A percentile compares a stretch with the other conserved stretches of the same genome.
These are phyloP conservation scores for Irpex lacteus DNA, from an alignment of 1,284 basidiomycete genomes.

Conservation along the genomic window DNA sequence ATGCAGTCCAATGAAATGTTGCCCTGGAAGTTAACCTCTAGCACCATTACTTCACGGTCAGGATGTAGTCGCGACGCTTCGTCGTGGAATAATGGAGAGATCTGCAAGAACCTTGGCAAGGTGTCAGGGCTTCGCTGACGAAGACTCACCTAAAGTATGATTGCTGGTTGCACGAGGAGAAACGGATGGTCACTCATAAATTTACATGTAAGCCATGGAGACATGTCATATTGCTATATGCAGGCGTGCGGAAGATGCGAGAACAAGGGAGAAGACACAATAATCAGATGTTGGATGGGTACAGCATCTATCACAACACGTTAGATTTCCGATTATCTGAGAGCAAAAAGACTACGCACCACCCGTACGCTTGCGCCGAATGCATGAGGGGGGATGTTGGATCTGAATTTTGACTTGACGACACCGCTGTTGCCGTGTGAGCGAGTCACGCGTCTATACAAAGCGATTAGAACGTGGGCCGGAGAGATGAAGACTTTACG, in stretches of 20 bases:
- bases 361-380: slow-evolving; percentile 96
- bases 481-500: slow-evolving; percentile 23
- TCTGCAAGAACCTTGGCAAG: background rate
- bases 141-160: background rate
- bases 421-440: slow-evolving; percentile 95
- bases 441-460: slow-evolving; percentile 79
- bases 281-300: slow-evolving; percentile 50
- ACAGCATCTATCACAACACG: slow-evolving; percentile 41
- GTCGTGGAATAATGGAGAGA: background rate
- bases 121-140: background rate
- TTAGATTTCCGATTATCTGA: background rate
- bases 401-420: slow-evolving; percentile 96
- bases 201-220: slow-evolving; percentile 22
- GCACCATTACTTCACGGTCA: background rate
- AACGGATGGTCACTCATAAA: background rate
- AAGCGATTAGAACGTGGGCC: background rate
- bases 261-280: slow-evolving; percentile 19
- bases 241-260: slow-evolving; percentile 40
- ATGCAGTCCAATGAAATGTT: no score
- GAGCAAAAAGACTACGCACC: slow-evolving; percentile 51
- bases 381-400: slow-evolving; percentile 94
- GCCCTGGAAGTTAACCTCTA: background rate
- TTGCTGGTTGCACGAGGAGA: background rate
- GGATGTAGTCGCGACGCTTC: background rate
- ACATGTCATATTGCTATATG: slow-evolving; percentile 44